phyloP scores from a whole-genome alignment of 306 rosid genomes.

The Geum urbanum region DNA sequence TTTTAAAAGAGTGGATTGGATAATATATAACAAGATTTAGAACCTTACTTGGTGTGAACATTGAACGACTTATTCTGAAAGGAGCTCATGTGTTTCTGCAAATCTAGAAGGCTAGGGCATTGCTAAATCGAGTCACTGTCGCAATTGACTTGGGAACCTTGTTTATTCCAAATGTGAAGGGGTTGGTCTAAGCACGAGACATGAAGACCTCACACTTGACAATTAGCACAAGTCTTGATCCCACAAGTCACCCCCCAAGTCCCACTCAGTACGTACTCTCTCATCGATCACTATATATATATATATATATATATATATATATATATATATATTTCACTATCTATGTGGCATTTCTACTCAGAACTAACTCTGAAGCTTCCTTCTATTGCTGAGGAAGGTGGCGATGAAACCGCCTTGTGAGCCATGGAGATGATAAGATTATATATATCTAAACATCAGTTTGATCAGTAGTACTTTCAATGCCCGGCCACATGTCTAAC shows the following conservation, averaged over 20 bases:
- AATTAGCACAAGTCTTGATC: slow-evolving; percentile 23
- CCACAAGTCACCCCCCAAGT: slow-evolving; percentile 41
- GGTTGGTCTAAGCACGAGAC: slow-evolving; percentile 35
- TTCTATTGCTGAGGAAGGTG: slow-evolving; percentile 51
- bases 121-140: slow-evolving; percentile 18
- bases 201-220: not conserved
- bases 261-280: slow-evolving; percentile 29
- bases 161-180: slow-evolving; percentile 21
- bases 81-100: not conserved
- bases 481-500: slow-evolving; percentile 41
- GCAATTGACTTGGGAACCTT: slow-evolving; percentile 38
- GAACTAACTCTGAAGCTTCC: slow-evolving; percentile 61
- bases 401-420: slow-evolving; percentile 44
- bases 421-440: slow-evolving; percentile 1
- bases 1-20: too few species aligned
- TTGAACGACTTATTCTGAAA: too few species aligned
- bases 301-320: not conserved
- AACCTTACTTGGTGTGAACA: not conserved
- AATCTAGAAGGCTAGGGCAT: not conserved
- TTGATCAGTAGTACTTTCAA: not conserved
- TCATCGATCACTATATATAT: not conserved
- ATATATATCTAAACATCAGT: slow-evolving; percentile 24
- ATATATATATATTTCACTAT: not conserved
- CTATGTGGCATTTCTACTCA: slow-evolving; percentile 27
- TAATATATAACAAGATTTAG: too few species aligned